Evolutionary conservation across 1,284 basidiomycete species (phyloP), one percentile per base, ranked within the genome.

Genomic region (Cryptococcus sp.): DNA sequence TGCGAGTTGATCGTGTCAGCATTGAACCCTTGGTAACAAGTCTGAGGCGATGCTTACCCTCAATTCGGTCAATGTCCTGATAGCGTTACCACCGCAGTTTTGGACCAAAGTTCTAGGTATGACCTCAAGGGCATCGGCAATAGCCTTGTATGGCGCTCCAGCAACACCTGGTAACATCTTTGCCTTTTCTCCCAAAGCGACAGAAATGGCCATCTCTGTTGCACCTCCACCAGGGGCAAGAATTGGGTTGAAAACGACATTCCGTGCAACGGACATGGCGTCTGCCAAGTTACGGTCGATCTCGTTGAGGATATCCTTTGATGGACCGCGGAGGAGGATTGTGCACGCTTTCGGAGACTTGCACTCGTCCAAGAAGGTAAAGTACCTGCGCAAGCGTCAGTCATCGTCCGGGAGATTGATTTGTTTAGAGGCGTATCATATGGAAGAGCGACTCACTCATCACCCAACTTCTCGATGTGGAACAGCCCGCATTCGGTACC

Each of bases 221-320:
- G 95, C 95, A 46, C 95, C 95, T 22, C 95, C 94, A 16, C 95
- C 94, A 0, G 95, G 95, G 0, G 89, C 89, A 20, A 99, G 86
- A 15, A 83, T 78, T 0, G 95, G 95, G 81, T 98, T 91, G 82
- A 99, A 98, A 59, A 97, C 88, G 43, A 94, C 95, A 70, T 98
- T 99, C 37, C 95, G 87, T 0, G 95, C 95, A 45, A 98, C 93
- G 23, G 89, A 87, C 91, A 99, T 98, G 44, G 95, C 95, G 69
- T 99, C 96, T 0, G 93, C 93, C 29, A 99, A 84, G 80, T 99
- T 99, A 48, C 94, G 86, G 79, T 99, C 95, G 68, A 98, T 91
- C 80, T 99, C 95, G 79, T 98, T 96, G 45, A 99, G 83, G 69
- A 99, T 93, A 74, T 99, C 95, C 79, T 99, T 99, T 7, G 91